phyloP scores from a whole-genome alignment of 805 yeast species.

The Candida ovalis region DNA sequence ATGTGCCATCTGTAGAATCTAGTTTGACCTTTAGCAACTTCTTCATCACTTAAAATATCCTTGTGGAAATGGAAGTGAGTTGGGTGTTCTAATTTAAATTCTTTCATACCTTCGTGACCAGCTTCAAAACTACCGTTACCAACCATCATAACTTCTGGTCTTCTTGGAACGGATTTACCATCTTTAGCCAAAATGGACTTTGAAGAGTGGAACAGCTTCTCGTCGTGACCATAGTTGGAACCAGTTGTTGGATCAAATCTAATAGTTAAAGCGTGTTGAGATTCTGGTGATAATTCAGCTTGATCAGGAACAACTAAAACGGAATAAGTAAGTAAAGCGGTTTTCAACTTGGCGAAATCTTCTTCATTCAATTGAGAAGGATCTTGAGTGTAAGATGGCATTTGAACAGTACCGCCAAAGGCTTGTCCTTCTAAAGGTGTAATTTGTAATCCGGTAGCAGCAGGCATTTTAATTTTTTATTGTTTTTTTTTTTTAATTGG shows the following conservation, averaged over 20 bases:
- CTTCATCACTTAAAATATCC: slow-evolving; percentile 55
- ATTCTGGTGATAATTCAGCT: slow-evolving; percentile 61
- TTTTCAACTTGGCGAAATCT: slow-evolving; percentile 59
- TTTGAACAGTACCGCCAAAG: slow-evolving; percentile 63
- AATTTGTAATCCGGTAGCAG: slow-evolving; percentile 30
- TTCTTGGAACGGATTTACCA: slow-evolving; percentile 72
- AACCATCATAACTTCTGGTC: slow-evolving; percentile 87
- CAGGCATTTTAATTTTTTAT: slow-evolving; percentile 17
- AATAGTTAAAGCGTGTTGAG: slow-evolving; percentile 73
- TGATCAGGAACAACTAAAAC: slow-evolving; percentile 76
- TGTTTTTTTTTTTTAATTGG: background rate
- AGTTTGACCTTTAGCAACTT: slow-evolving; percentile 61
- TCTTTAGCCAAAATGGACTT: slow-evolving; percentile 73
- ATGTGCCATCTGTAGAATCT: slow-evolving; percentile 93
- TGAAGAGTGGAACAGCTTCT: slow-evolving; percentile 61
- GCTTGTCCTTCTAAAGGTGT: slow-evolving; percentile 48
- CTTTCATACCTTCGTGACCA: slow-evolving; percentile 42
- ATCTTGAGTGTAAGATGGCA: slow-evolving; percentile 71
- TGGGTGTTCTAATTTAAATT: slow-evolving; percentile 67
- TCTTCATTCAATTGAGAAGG: slow-evolving; percentile 63
- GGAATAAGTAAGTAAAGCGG: slow-evolving; percentile 63
- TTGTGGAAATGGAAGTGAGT: slow-evolving; percentile 81
- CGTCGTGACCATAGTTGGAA: slow-evolving; percentile 79
- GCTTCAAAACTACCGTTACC: slow-evolving; percentile 72
- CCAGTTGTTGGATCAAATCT: slow-evolving; percentile 72